Conservation (phyloP, 2,329 filamentous ascomycete genomes). For the Alternaria rosae region DNA sequence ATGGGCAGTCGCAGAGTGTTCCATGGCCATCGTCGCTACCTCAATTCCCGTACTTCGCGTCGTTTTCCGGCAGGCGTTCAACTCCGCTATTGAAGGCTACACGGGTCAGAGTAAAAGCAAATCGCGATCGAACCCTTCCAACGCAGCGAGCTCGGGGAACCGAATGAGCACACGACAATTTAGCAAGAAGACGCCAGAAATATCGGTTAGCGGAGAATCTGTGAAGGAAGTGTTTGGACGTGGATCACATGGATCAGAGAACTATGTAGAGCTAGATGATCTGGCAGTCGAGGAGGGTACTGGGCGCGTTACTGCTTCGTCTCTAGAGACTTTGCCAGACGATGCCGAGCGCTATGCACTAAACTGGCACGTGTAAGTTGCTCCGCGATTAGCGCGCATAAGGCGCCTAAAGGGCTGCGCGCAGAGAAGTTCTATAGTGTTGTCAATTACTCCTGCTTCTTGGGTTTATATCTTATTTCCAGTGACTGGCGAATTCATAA, state of each 20-base stretch:
- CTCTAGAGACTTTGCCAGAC: conserved; percentile 2
- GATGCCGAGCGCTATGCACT: conserved; percentile 2
- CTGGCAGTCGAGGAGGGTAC: conserved; percentile 7
- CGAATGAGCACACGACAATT: conserved; percentile 4
- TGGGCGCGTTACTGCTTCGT: conserved; percentile 1
- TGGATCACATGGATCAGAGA: conserved; percentile 2
- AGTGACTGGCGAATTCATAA: conserved; percentile 20
- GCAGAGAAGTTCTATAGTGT: neutral
- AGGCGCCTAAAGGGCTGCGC: neutral
- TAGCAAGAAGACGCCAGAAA: conserved; percentile 3
- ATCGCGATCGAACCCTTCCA: conserved; percentile 4
- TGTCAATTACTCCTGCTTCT: neutral
- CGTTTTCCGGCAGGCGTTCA: conserved; percentile 17
- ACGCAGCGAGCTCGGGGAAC: conserved; percentile 4
- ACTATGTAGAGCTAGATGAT: conserved; percentile 9
- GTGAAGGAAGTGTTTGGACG: conserved; percentile 4
- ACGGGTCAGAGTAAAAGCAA: conserved; percentile 2
- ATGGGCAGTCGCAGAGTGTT: conserved; percentile 19
- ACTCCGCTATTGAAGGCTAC: conserved; percentile 15
- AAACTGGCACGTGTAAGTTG: conserved; percentile 3
- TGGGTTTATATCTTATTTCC: too few relatives aligned
- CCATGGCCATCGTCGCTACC: conserved; percentile 20
- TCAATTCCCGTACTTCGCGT: conserved; percentile 21
- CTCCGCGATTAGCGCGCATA: neutral
- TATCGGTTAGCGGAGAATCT: neutral